These are phyloP conservation scores for Echinosophora koreensis DNA, from an alignment of 306 rosid species.

Conservation along the genomic window DNA sequence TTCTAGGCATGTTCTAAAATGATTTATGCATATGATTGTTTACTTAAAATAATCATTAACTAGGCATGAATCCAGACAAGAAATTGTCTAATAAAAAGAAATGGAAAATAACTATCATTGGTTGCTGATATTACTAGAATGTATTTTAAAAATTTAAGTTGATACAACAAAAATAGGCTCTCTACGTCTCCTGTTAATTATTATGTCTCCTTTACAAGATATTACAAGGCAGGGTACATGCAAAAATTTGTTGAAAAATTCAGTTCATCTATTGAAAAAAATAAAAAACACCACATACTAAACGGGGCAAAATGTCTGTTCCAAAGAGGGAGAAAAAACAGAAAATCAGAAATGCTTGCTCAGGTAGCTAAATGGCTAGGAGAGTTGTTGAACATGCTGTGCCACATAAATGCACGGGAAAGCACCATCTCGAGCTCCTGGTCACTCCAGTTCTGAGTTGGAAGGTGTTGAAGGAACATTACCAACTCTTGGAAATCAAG, in stretches of 20 bases:
- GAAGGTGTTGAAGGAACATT: conserved; percentile 98
- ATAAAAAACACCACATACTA: conserved; percentile 36
- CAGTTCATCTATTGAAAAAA: conserved; percentile 19
- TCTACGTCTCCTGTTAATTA: conserved; percentile 29
- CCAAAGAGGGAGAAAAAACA: not conserved
- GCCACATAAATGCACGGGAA: conserved; percentile 98
- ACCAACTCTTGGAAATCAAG: conserved; percentile 98
- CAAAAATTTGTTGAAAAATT: conserved; percentile 34
- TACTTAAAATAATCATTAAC: no score
- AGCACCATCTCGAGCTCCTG: conserved; percentile 99
- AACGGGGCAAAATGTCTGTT: conserved; percentile 8
- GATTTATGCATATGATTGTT: no score
- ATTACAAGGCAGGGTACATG: conserved; percentile 53
- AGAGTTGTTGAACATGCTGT: conserved; percentile 94
- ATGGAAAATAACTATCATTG: no score
- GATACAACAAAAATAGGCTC: conserved; percentile 43
- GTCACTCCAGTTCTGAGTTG: conserved; percentile 88
- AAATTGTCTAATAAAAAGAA: no score
- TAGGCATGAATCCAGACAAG: no score
- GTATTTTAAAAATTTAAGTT: not conserved
- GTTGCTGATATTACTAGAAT: not conserved
- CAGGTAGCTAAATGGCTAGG: conserved; percentile 91
- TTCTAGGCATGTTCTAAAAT: no score
- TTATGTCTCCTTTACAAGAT: conserved; percentile 50
- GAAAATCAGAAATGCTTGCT: conserved; percentile 41